Base-by-base conservation (phyloP, 2,329 filamentous ascomycete species). In the Bipolaris bicolor region DNA sequence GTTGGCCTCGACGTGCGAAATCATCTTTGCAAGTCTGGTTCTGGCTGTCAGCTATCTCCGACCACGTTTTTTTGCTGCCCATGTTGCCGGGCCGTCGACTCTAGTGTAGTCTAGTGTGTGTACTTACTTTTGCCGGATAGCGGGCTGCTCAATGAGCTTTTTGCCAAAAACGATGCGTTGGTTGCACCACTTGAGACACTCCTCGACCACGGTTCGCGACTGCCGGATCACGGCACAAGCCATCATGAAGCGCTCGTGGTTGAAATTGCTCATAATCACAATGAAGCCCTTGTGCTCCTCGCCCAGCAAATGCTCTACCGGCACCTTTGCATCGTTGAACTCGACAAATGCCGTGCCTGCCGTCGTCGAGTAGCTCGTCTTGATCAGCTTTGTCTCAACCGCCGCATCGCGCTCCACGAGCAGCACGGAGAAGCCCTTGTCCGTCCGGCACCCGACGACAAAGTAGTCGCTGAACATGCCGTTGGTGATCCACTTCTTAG, bases 401-500 rank as follows among this genome's bases (percentile, higher is more conserved):
- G 88, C 89, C 65, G 92, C 89, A 56, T 86, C 85, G 46, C 90
- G 84, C 69, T 88, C 85, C 60, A 96, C 88, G 13, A 96, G 80
- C 7, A 96, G 78, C 9, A 96, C 91, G 11, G 86, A 89, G 64
- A 94, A 86, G 15, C 90, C 90, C 77, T 92, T 92, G 53, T 87
- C 87, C 0, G 91, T 96, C 73, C 86, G 87, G 70, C 91, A 91
- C 44, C 88, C 91, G 0, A 87, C 89, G 49, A 95, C 89, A 68
- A 95, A 96, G 80, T 94, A 95, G 76, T 95, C 90, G 61, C 81
- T 85, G 77, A 88, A 95, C 69, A 89, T 87, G 59, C 90, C 90
- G 76, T 92, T 92, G 37, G 90, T 92, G 72, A 92, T 92, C 90
- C 90, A 92, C 79, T 94, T 95, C 83, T 93, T 94, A 2, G 71